Percentiles rank a stretch among this genome's conserved stretches.
Conservation (phyloP, 2,329 filamentous ascomycete species). For the Karstenula rhodostoma region DNA sequence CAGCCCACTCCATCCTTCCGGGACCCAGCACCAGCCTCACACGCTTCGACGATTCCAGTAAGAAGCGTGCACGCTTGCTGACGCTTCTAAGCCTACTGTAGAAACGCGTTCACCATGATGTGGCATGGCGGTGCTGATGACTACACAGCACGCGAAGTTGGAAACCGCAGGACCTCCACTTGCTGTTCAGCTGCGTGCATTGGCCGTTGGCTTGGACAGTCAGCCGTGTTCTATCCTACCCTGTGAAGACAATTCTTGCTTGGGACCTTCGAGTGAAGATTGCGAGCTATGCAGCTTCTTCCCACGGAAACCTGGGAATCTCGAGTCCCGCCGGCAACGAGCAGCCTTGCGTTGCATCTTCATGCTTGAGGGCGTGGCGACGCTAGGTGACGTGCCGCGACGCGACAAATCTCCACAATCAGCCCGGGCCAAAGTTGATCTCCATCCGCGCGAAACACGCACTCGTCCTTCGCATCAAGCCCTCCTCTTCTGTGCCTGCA, state of each 20-base stretch:
- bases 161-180: neutral
- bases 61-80: constrained; percentile 7
- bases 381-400: constrained; percentile 6
- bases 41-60: constrained; percentile 8
- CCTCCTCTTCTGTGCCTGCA: neutral
- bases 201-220: neutral
- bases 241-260: neutral
- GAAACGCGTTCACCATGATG: constrained; percentile 1
- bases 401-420: constrained; percentile 13
- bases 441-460: neutral
- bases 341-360: constrained; percentile 3
- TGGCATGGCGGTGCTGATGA: constrained; percentile 15
- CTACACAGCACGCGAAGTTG: neutral
- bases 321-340: neutral
- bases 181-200: constrained; percentile 2
- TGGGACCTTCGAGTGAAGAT: neutral
- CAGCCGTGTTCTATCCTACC: neutral
- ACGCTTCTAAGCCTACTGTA: constrained; percentile 8
- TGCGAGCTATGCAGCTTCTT: neutral
- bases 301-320: neutral
- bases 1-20: constrained; percentile 4
- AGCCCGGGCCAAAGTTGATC: constrained; percentile 6
- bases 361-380: neutral
- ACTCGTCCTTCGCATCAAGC: neutral
- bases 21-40: constrained; percentile 22